phyloP scores from a whole-genome alignment of 2,329 filamentous ascomycete genomes.

The Monilinia polystroma region DNA sequence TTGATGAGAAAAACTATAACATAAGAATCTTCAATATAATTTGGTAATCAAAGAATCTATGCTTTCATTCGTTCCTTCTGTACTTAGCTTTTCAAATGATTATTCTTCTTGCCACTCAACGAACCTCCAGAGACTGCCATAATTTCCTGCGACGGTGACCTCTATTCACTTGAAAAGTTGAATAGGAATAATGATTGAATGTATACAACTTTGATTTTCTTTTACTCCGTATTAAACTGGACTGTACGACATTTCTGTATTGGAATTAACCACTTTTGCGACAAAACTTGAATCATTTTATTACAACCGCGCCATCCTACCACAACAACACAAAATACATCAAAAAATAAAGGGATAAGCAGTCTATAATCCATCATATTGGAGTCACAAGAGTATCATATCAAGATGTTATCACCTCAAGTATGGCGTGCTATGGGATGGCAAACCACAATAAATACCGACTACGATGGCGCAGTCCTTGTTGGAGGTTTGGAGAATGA shows the following conservation, averaged over 20 bases:
- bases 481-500: conserved; percentile 12
- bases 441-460: background rate
- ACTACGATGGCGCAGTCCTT: conserved; percentile 15
- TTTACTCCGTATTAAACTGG: background rate
- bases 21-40: background rate
- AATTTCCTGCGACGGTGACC: background rate
- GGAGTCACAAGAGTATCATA: background rate
- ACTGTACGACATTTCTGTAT: background rate
- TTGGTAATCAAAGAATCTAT: background rate
- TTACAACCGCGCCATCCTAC: background rate
- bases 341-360: background rate
- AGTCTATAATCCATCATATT: background rate
- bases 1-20: background rate
- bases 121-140: background rate
- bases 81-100: background rate
- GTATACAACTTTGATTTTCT: no score
- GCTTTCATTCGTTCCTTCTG: background rate
- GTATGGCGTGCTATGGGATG: conserved; percentile 2
- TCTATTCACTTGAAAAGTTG: background rate
- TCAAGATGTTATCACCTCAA: background rate
- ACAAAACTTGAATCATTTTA: background rate
- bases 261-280: background rate
- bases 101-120: background rate
- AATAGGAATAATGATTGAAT: no score
- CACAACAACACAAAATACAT: background rate